Conservation (phyloP, 2,329 filamentous ascomycete genomes). For the Aspergillus carbonarius region DNA sequence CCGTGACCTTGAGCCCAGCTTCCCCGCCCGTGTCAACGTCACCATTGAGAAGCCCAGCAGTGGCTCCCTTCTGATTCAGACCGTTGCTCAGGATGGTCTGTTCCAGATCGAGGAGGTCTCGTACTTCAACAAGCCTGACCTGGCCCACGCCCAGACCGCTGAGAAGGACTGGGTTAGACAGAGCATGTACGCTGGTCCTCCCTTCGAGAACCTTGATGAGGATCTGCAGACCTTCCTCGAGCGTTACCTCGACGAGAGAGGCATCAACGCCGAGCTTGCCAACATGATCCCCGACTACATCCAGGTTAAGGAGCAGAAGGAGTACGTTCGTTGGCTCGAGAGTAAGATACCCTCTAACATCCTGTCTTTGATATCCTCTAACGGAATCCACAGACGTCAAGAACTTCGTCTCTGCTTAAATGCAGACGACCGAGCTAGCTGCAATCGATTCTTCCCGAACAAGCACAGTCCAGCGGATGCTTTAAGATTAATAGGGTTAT, state of each 20-base stretch:
- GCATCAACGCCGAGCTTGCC: conserved; percentile 81
- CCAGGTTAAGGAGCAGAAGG: conserved; percentile 96
- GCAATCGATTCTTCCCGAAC: no score
- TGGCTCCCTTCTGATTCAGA: conserved; percentile 83
- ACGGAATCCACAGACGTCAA: conserved; percentile 63
- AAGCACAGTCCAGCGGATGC: no score
- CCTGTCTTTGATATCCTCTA: conserved; percentile 5
- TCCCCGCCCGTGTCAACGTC: conserved; percentile 81
- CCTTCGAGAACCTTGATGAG: conserved; percentile 92
- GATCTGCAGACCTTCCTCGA: conserved; percentile 91
- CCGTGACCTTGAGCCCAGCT: conserved; percentile 54
- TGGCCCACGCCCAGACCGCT: conserved; percentile 73
- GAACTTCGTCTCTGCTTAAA: conserved; percentile 73
- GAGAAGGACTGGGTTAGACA: conserved; percentile 75
- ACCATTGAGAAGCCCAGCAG: conserved; percentile 83
- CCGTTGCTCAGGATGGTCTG: conserved; percentile 78
- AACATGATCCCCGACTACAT: conserved; percentile 95
- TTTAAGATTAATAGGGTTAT: not conserved
- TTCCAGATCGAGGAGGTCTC: conserved; percentile 89
- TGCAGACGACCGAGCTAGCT: not conserved
- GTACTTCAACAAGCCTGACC: conserved; percentile 75
- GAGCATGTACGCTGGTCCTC: conserved; percentile 82
- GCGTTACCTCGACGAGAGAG: conserved; percentile 91
- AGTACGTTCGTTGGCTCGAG: conserved; percentile 88
- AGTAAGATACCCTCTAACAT: conserved; percentile 45